These are phyloP conservation scores for Cladosporium sp. DNA, from an alignment of 2,329 filamentous ascomycete genomes.

Conservation along the genomic window DNA sequence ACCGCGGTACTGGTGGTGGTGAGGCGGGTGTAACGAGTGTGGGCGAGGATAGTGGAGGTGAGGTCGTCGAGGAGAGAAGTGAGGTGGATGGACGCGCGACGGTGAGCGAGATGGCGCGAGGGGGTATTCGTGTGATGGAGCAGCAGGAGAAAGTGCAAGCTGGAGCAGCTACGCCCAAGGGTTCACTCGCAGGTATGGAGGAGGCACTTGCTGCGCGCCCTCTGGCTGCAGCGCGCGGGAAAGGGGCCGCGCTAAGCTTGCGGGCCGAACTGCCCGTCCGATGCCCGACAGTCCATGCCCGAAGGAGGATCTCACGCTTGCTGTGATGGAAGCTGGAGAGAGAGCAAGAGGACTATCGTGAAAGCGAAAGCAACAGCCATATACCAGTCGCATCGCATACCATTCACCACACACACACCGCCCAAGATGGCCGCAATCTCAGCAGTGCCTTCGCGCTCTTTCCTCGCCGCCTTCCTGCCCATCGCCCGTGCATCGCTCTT, in stretches of 20 bases:
- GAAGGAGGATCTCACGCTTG: slow-evolving; percentile 4
- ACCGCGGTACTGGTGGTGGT: slow-evolving; percentile 12
- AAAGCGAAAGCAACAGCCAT: neutral
- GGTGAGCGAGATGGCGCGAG: slow-evolving; percentile 13
- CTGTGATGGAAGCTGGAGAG: neutral
- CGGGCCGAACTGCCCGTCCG: neutral
- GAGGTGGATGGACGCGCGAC: neutral
- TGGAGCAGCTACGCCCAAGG: slow-evolving; percentile 13
- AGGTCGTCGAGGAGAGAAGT: neutral
- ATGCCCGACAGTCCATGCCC: slow-evolving; percentile 6
- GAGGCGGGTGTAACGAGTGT: slow-evolving; percentile 11
- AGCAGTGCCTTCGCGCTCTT: slow-evolving; percentile 40
- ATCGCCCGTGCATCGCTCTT: slow-evolving; percentile 43
- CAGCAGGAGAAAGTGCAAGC: slow-evolving; percentile 15
- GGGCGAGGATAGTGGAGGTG: neutral
- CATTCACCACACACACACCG: neutral
- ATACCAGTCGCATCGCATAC: neutral
- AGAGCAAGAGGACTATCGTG: neutral
- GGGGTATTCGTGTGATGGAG: neutral
- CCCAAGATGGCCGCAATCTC: slow-evolving; percentile 39
- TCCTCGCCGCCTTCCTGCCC: slow-evolving; percentile 57
- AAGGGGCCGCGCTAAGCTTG: neutral
- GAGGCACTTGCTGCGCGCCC: slow-evolving; percentile 1
- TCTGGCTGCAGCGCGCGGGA: neutral
- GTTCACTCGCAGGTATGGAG: slow-evolving; percentile 10